Evolutionary conservation across 2,329 filamentous ascomycete species (phyloP), one percentile per base, ranked within the genome.

Genomic region (Simplicillium sp.): DNA sequence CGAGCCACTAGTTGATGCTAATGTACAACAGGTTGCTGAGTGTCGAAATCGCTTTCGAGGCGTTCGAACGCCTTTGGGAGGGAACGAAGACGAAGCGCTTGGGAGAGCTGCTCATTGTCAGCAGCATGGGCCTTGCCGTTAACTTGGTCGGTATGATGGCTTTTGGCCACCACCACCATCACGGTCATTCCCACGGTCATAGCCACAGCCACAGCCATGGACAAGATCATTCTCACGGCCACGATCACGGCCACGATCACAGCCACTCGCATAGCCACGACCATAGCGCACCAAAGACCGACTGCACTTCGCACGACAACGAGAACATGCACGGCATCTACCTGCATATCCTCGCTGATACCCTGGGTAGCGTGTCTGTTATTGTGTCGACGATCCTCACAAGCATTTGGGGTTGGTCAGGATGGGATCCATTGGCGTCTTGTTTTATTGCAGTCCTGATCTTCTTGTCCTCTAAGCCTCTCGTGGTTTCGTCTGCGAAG

Each of bases 241-340:
- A 71, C 47, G 52, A 43, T 20, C 56, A 66, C 39, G 53, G 44
- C 12, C 61, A 64, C 43, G 54, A 57, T 13, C 65, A 71, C 41
- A 54, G 51, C 28, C 53, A 61, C 37, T 56, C 53, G 4, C 64
- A 70, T 48, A 52, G 46, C 28, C 60, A 67, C 43, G 58, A 50
- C n/a, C 60, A 67, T 43, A 51, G 57, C n/a, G 62, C 40, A 35
- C 67, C 43, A 52, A 53, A 35, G 50, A 45, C 46, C 46, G 46
- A 17, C 49, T 65, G 57, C 43, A 49, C 54, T 54, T 15, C 66
- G n/a, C 84, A 89, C 54, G 84, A 87, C 46, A 95, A 95, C 59
- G 92, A 98, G 54, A 98, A 98, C 57, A 96, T 98, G 89, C 67
- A 92, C 52, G 92, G 92, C 11, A 97, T 98, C 49, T 98, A 94